Percentiles rank a stretch among this genome's conserved stretches.
Conservation (phyloP, 2,329 filamentous ascomycete species). For the Xylariales sp. region DNA sequence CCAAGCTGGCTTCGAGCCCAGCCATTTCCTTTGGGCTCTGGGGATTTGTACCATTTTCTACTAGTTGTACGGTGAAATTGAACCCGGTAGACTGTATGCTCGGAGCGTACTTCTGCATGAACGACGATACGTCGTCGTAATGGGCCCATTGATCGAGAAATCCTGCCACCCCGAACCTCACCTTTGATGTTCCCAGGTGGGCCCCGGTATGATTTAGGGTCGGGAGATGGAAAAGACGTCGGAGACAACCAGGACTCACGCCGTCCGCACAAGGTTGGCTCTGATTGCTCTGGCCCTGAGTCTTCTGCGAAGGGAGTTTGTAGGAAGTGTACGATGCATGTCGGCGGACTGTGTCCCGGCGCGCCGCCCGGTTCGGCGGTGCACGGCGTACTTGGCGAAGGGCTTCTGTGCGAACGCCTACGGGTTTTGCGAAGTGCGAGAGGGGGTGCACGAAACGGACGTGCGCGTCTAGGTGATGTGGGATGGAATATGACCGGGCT, state of each 20-base stretch:
- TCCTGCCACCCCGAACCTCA: constrained; percentile 41
- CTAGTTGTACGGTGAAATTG: constrained; percentile 34
- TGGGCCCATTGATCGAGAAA: constrained; percentile 46
- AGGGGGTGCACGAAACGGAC: constrained; percentile 45
- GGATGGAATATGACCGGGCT: constrained; percentile 40
- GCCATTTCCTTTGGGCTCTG: constrained; percentile 30
- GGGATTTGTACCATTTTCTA: constrained; percentile 41
- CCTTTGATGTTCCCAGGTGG: constrained; percentile 24
- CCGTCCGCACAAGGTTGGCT: background rate
- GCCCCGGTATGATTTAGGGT: constrained; percentile 20
- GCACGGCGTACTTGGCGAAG: no score
- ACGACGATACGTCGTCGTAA: constrained; percentile 35
- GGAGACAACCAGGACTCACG: constrained; percentile 18
- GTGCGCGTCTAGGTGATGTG: constrained; percentile 30
- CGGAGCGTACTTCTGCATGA: constrained; percentile 32
- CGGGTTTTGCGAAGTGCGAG: constrained; percentile 43
- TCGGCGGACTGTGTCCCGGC: no score
- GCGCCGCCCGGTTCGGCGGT: background rate
- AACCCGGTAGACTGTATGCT: constrained; percentile 29
- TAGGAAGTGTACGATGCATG: constrained; percentile 18
- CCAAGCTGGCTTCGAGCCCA: constrained; percentile 42
- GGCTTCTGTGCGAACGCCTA: background rate
- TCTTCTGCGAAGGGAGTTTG: background rate
- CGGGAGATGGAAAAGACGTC: constrained; percentile 41
- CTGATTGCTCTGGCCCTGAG: background rate